Percentiles rank a stretch among this genome's conserved stretches.
Conservation (phyloP, 2,329 filamentous ascomycete genomes). For the Exserohilum rostratum region DNA sequence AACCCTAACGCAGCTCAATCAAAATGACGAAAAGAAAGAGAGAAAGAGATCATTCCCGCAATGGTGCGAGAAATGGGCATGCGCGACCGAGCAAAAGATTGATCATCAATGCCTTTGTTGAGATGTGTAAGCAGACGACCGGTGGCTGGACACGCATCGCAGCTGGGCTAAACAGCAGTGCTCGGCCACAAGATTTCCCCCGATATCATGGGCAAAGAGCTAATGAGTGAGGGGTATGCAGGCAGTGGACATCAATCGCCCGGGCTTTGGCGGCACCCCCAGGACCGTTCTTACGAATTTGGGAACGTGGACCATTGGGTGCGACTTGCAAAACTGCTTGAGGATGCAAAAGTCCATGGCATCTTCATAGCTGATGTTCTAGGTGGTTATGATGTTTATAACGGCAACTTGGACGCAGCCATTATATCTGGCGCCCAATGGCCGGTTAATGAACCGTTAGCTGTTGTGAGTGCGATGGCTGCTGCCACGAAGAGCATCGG, state of each 20-base stretch:
- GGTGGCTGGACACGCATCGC: too few relatives aligned
- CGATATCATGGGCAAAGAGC: too few relatives aligned
- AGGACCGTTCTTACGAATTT: slow-evolving; percentile 67
- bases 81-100: slow-evolving; percentile 43
- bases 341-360: slow-evolving; percentile 49
- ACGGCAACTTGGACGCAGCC: slow-evolving; percentile 66
- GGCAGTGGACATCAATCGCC: slow-evolving; percentile 52
- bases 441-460: slow-evolving; percentile 73
- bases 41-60: slow-evolving; percentile 3
- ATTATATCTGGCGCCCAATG: slow-evolving; percentile 69
- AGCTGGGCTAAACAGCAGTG: too few relatives aligned
- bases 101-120: slow-evolving; percentile 53
- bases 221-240: slow-evolving; percentile 13
- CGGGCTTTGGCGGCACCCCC: slow-evolving; percentile 68
- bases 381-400: slow-evolving; percentile 71
- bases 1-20: too few relatives aligned
- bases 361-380: slow-evolving; percentile 56
- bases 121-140: slow-evolving; percentile 43
- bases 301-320: slow-evolving; percentile 47
- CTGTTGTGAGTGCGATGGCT: slow-evolving; percentile 69
- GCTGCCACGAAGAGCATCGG: slow-evolving; percentile 70
- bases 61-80: slow-evolving; percentile 27
- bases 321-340: slow-evolving; percentile 46
- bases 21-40: slow-evolving; percentile 22
- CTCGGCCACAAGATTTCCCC: too few relatives aligned